Evolutionary conservation across 2,329 filamentous ascomycete genomes (phyloP).

Genomic region (Fusarium staphyleae): DNA sequence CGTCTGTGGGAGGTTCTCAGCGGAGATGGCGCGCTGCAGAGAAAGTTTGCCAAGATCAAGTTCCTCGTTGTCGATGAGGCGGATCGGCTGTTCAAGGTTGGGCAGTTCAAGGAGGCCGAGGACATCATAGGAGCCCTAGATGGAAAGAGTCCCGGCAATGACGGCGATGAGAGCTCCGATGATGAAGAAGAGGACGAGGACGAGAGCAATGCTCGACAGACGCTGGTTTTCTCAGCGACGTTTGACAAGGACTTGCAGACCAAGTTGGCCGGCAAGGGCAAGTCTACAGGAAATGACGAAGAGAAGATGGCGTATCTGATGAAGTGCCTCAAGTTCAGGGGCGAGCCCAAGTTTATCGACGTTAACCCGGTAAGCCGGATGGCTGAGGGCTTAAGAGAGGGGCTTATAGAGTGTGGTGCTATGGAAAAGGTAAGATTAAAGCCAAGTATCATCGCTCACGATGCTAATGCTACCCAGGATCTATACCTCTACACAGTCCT

Average conservation of each 20-base stretch:
- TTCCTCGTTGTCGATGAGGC: constrained; percentile 95
- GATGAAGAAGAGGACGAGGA: constrained; percentile 54
- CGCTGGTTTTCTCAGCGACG: constrained; percentile 94
- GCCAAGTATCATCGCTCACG: not conserved
- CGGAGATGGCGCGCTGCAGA: constrained; percentile 72
- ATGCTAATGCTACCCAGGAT: constrained; percentile 60
- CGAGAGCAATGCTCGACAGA: constrained; percentile 67
- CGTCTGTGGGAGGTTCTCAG: constrained; percentile 94
- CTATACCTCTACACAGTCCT: constrained; percentile 91
- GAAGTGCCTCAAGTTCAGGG: constrained; percentile 85
- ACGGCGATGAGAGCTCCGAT: constrained; percentile 59
- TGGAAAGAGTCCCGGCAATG: constrained; percentile 67
- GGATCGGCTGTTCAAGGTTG: constrained; percentile 87
- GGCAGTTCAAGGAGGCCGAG: constrained; percentile 93
- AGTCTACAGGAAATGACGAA: constrained; percentile 64
- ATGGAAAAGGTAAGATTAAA: constrained; percentile 78
- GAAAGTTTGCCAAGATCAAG: constrained; percentile 73
- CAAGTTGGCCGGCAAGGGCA: constrained; percentile 82
- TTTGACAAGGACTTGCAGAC: constrained; percentile 92
- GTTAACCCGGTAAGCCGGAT: constrained; percentile 89
- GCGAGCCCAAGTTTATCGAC: constrained; percentile 89
- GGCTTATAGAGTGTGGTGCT: constrained; percentile 87
- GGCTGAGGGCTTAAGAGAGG: constrained; percentile 85
- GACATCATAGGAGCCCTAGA: constrained; percentile 87
- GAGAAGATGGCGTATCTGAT: constrained; percentile 93